Evolutionary conservation across 768 basidiomycete genomes (phyloP).

Genomic region (Sistotremastrum niveocremeum): DNA sequence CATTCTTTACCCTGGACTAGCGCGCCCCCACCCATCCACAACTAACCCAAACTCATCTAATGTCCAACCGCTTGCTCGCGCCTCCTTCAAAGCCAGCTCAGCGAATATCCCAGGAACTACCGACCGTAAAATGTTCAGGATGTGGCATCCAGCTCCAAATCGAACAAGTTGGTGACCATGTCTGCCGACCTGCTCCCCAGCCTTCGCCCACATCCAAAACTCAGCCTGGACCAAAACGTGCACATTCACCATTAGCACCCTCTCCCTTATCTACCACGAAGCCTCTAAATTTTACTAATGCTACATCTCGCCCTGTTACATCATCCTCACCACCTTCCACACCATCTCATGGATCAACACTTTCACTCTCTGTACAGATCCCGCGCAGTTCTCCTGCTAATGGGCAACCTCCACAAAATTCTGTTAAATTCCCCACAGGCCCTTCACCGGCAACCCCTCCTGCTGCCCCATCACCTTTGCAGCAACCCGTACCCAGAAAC

Average conservation of each 20-base stretch:
- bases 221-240: conserved; percentile 25
- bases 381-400: conserved; percentile 7
- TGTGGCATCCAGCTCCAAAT: conserved; percentile 63
- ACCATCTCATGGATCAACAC: conserved; percentile 8
- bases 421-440: conserved; percentile 10
- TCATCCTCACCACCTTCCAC: conserved; percentile 10
- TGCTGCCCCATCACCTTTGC: conserved; percentile 1
- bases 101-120: conserved; percentile 63
- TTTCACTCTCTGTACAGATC: conserved; percentile 6
- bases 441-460: conserved; percentile 3
- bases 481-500: conserved; percentile 12
- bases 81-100: conserved; percentile 17
- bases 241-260: conserved; percentile 27
- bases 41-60: background rate
- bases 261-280: conserved; percentile 40
- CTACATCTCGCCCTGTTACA: conserved; percentile 6
- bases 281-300: conserved; percentile 20
- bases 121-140: conserved; percentile 74
- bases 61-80: conserved; percentile 8
- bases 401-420: conserved; percentile 10
- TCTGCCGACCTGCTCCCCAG: conserved; percentile 43
- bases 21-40: too few relatives aligned
- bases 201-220: conserved; percentile 18
- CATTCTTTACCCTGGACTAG: too few relatives aligned
- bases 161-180: conserved; percentile 61